Base-by-base conservation (phyloP, 2,329 filamentous ascomycete species). In the Purpureocillium lavendulum region DNA sequence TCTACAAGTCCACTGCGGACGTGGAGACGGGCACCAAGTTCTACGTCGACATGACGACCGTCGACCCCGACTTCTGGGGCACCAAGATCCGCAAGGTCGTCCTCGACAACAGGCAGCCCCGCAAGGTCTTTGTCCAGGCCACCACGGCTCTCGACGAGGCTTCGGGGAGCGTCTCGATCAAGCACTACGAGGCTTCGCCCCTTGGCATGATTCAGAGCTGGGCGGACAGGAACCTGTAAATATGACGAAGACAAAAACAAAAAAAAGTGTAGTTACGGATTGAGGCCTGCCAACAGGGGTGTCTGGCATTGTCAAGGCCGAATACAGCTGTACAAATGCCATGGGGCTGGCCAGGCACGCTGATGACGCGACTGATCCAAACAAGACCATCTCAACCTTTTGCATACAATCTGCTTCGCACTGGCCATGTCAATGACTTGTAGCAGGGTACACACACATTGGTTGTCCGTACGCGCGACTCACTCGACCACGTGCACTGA, bases 1-100 rank as follows among this genome's bases (percentile, higher is more conserved):
- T 96, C 47, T 96, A 86, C 71, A 96, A 96, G 70, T 78, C 82
- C 4, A 95, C 87, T 1, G 90, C 87, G 7, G 87, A 97, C 57
- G 73, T 90, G 14, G 74, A 82, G 50, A 74, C 72, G 2, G 90
- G 87, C n/a, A 80, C 75, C 49, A 76, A 77, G 49, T 77, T 95
- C 62, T 97, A 94, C 58, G 78, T 82, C 44, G 74, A 82, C 24
- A 89, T 95, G 72, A 94, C 89, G 7, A 69, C 74, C 17, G 89
- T 96, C 16, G 84, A 84, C 42, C 65, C 79, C 38, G 82, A 86
- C 30, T 96, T 86, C 67, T 96, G 87, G 76, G 87, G 83, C 40
- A 79, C 76, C 47, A 83, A 82, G 64, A 77, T 96, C 18, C 74
- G 90, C 41, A 77, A 84, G 35, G 75, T 85, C 44, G 84, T 90